Base-by-base conservation (phyloP, 2,329 filamentous ascomycete species). In the Macroventuria anomochaeta region DNA sequence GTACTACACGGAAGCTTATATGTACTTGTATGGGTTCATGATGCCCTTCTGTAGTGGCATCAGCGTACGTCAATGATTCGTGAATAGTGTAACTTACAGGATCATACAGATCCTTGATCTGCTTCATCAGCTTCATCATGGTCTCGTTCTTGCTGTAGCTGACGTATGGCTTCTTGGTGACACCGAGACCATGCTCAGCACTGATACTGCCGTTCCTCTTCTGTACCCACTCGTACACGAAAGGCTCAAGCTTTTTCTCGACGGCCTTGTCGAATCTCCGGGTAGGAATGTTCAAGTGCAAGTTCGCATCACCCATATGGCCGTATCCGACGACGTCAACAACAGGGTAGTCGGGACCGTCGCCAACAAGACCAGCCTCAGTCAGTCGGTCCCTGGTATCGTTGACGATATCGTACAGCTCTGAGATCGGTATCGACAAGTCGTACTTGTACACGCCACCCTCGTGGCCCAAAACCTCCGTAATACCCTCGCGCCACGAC, bases 401-500 rank as follows among this genome's bases (percentile, higher is more conserved):
- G 61, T 95, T 90, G 25, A 99, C 95, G 25, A 99, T 81, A 64
- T 85, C 81, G 78, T 99, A 99, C 68, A 99, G 85, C 63, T 96
- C 88, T 11, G 84, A 77, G 23, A 99, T 83, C 1, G 95, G 95
- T 62, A 99, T 96, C 6, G 95, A 97, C 26, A 99, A 83, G 71
- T 99, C 95, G 75, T 99, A 99, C 79, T 99, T 99, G 84, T 99
- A 99, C 7, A 95, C 93, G 37, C 93, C 95, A 53, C 95, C 96
- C 77, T 89, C 91, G 74, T 97, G 92, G 58, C 90, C 90, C 21
- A 96, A 81, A 38, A 88, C 87, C 78, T 99, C 95, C 0, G 93
- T 88, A 64, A 99, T 91, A 63, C 92, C 91, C 80, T 99, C 95
- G 59, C 95, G 87, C 86, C 93, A 97, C 54, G 85, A 83, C 95